Evolutionary conservation across 306 rosid species (phyloP), one percentile per base, ranked within the genome.

Genomic region (Cicer cuneatum): DNA sequence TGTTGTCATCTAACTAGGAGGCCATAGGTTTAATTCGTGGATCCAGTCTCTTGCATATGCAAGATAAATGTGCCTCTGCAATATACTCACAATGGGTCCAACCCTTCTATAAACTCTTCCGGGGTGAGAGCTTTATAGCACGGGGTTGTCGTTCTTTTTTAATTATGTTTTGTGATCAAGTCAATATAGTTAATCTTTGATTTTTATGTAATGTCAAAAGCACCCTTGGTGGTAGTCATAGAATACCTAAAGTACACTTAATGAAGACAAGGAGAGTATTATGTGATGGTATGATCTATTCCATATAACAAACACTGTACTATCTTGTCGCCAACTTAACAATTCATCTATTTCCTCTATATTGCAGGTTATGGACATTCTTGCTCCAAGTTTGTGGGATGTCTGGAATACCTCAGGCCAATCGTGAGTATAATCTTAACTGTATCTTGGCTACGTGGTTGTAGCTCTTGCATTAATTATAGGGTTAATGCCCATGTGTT

Each of bases 141-240:
- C 7, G 53, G n/a, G 65, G 71, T 21, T 11, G 38, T 37, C 11
- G 10, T 42, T 19, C 8, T 10, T 51, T 8, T 48, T 69, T 41
- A 49, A 33, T 35, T 4, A 10, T 16, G 5, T 8, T 73, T 24
- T 75, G 46, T 54, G 12, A 14, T 72, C 6, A 59, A n/a, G 35
- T 47, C 13, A 6, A n/a, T 48, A 10, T 24, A 24, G 40, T 19
- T 52, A 63, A 71, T 47, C 15, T 46, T 68, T 73, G 64, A 38
- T 46, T 73, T 57, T 54, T 63, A 35, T 70, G 70, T 82, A 69
- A 38, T 84, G 41, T 76, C 78, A 49, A 72, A 81, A 94, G 97
- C 80, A 88, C 91, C 21, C 97, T 94, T 70, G 97, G 99, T 51
- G 99, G 99, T 54, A 92, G 97, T 85, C 94, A 94, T 84, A 96